These are phyloP conservation scores for Areca catechu DNA, from an alignment of 176 grass and related monocot species.

Conservation along the genomic window DNA sequence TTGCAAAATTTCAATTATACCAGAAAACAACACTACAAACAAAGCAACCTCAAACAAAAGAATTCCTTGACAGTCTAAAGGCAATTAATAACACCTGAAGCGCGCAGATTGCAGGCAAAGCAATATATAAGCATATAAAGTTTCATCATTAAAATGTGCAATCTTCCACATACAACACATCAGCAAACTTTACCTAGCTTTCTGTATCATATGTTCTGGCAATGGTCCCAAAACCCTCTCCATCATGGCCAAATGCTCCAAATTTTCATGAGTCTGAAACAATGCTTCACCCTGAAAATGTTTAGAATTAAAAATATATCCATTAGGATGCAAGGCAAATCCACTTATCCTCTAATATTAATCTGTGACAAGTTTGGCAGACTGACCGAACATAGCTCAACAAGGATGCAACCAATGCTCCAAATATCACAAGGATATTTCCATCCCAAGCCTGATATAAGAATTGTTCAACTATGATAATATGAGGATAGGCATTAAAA, in stretches of 20 bases:
- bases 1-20: no score
- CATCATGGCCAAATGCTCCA: constrained; percentile 97
- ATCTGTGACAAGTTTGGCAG: not conserved
- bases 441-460: constrained; percentile 71
- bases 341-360: no score
- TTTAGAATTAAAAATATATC: constrained; percentile 8
- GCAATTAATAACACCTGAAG: no score
- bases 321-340: not conserved
- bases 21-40: no score
- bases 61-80: no score
- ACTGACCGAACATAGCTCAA: constrained; percentile 81
- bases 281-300: constrained; percentile 73
- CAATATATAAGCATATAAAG: not conserved
- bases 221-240: constrained; percentile 85
- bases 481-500: not conserved
- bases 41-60: no score
- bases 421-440: constrained; percentile 90
- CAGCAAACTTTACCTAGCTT: constrained; percentile 41
- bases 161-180: not conserved
- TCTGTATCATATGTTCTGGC: constrained; percentile 72
- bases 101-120: not conserved
- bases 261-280: constrained; percentile 90
- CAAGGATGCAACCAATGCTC: constrained; percentile 88
- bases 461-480: constrained; percentile 25
- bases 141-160: no score